These are phyloP conservation scores for Stephania yunnanensis DNA, from an alignment of 164 flowering plant genomes.

Conservation along the genomic window DNA sequence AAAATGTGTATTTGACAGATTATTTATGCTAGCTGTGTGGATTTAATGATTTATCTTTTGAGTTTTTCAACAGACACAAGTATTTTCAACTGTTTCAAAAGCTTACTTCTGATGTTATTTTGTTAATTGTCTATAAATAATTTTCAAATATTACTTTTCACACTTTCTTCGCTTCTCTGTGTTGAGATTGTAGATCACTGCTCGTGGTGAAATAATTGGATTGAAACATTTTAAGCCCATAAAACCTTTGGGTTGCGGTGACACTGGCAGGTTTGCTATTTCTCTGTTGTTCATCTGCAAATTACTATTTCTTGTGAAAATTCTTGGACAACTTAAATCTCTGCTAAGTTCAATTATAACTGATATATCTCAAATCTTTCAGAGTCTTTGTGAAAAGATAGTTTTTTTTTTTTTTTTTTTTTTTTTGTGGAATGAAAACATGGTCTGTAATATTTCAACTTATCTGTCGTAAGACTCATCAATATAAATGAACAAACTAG, in stretches of 20 bases:
- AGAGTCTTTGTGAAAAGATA: too few species aligned
- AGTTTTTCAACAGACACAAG: background rate
- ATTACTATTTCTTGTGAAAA: background rate
- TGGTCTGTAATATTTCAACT: background rate
- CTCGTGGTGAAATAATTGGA: constrained; percentile 57
- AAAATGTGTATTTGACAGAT: background rate
- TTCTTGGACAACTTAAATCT: background rate
- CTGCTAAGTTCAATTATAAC: background rate
- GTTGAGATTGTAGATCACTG: constrained; percentile 44
- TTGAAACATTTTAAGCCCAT: constrained; percentile 86
- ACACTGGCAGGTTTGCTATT: constrained; percentile 75
- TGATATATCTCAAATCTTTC: background rate
- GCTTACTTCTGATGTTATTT: constrained; percentile 1
- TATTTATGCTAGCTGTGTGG: background rate
- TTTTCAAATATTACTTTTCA: background rate
- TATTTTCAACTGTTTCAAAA: background rate
- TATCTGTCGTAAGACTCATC: background rate
- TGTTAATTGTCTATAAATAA: background rate
- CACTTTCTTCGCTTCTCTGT: background rate
- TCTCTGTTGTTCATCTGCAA: background rate
- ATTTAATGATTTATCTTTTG: background rate
- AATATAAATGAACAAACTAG: background rate
- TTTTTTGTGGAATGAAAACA: too few species aligned
- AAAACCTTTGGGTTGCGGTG: constrained; percentile 94
- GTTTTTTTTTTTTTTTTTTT: too few species aligned